Conservation (phyloP, 768 basidiomycete species). For the Leccinum ochraceum region DNA sequence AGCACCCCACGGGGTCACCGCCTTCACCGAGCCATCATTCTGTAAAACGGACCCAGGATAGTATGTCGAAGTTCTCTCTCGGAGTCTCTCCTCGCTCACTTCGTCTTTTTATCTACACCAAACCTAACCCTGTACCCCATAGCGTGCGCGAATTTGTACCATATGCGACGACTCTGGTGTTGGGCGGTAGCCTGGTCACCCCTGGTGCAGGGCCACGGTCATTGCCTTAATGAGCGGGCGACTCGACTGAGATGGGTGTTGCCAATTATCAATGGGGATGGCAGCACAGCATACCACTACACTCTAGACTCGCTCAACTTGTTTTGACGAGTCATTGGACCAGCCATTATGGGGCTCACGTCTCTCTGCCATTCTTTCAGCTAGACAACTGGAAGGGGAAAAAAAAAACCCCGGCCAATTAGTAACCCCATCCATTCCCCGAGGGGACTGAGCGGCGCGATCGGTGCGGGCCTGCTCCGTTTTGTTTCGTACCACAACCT, state of each 20-base stretch:
- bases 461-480: neutral
- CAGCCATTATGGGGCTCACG: too few relatives aligned
- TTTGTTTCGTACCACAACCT: too few relatives aligned
- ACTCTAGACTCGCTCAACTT: neutral
- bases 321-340: too few relatives aligned
- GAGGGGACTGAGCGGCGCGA: neutral
- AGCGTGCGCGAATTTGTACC: neutral
- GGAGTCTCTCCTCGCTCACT: neutral
- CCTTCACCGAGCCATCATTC: too few relatives aligned
- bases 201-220: neutral
- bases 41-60: neutral
- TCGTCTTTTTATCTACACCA: too few relatives aligned
- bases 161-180: neutral
- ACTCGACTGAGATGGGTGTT: neutral
- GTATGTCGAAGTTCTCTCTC: neutral
- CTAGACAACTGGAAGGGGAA: neutral
- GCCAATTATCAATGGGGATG: neutral
- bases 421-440: neutral
- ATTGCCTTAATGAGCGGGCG: neutral
- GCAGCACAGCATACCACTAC: neutral
- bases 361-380: neutral
- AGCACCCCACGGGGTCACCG: neutral
- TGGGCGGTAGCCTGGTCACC: neutral
- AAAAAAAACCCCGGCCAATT: neutral
- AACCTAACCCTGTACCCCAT: neutral